phyloP scores from a whole-genome alignment of 129 eudicot species.

The Arctium lappa region DNA sequence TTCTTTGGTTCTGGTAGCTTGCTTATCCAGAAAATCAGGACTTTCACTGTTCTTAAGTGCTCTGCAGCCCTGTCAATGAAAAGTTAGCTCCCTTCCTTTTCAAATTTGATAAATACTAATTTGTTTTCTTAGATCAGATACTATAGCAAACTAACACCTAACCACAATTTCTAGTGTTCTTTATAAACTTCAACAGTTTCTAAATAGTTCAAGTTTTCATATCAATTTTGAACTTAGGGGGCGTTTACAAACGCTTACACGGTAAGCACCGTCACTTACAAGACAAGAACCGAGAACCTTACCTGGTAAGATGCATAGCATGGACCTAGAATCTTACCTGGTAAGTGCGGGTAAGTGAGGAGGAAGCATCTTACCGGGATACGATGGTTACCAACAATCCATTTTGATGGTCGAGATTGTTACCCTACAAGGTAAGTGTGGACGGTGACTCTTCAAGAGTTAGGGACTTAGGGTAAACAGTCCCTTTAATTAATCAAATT shows the following conservation, averaged over 20 bases:
- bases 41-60: background rate
- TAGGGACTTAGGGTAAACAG: background rate
- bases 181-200: background rate
- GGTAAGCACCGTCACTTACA: background rate
- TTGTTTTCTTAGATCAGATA: background rate
- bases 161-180: background rate
- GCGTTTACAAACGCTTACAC: background rate
- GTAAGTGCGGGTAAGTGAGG: no score
- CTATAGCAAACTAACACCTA: background rate
- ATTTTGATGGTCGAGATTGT: no score
- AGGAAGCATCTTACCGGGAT: no score
- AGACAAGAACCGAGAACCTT: background rate
- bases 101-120: background rate
- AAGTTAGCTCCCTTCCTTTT: background rate
- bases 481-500: background rate
- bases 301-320: background rate
- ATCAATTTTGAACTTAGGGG: background rate
- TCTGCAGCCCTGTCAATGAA: conserved; percentile 3
- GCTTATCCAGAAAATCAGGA: background rate
- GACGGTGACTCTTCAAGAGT: no score
- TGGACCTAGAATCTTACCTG: background rate
- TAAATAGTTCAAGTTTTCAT: background rate
- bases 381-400: no score
- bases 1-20: background rate
- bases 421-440: no score